Base-by-base conservation (phyloP, 2,329 filamentous ascomycete species). In the Dendrostoma leiphaemia region DNA sequence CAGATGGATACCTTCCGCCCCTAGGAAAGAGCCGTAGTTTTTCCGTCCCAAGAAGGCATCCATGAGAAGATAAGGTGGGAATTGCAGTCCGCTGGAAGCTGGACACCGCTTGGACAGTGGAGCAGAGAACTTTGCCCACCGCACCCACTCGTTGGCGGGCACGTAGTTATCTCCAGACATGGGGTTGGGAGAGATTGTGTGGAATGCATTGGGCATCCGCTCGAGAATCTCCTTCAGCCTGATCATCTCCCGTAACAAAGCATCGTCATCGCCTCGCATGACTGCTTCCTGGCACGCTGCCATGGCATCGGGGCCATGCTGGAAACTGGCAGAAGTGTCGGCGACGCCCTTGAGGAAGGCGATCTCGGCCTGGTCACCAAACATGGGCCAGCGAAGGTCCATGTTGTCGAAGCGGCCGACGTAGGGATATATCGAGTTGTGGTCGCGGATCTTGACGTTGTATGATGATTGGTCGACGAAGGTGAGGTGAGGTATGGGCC, bases 381-480 rank as follows among this genome's bases (percentile, higher is more conserved):
- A 81, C 65, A 80, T 75, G 1, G 78, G 74, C 79, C 79, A 81
- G 35, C 78, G 67, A 15, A 81, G 67, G 40, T 81, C 78, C 15
- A 72, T 81, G 48, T 82, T 81, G 46, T 81, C 77, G 47, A 79
- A 78, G 0, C 78, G 67, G 0, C 72, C 77, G 0, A 80, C 67
- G 51, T 81, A 82, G 3, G 79, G 79, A 38, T 74, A 71, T 1
- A 62, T 74, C 0, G 78, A 79, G 1, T 71, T 77, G 1, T 72
- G 69, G 51, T 81, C 77, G 21, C 71, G 69, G 51, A 80, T 69
- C 61, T 74, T 76, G 54, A 80, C 68, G 54, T 82, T 82, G 62
- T 79, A 80, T 0, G 76, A 80, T 1, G 77, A 74, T 61, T 81
- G 77, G 59, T 81, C 79, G 6, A 74, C 75, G 58, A 81, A 81